Conservation (phyloP, 306 rosid species). For the Medicago truncatula region DNA sequence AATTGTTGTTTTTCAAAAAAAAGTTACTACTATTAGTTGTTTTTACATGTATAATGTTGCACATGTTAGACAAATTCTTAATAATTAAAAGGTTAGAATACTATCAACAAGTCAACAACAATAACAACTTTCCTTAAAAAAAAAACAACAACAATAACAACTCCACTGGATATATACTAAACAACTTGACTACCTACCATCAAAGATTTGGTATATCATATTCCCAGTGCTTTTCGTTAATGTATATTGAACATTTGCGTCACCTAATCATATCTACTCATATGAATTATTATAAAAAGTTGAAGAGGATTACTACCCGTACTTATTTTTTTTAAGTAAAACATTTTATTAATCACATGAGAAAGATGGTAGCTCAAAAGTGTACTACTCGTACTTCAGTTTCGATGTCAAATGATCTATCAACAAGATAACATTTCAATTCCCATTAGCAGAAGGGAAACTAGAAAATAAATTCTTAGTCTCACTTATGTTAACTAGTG, state of each 20-base stretch:
- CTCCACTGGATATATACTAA: background rate
- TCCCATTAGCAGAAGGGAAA: background rate
- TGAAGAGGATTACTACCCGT: background rate
- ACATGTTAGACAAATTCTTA: too few species aligned
- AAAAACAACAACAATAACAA: slow-evolving; percentile 26
- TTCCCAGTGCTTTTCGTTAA: background rate
- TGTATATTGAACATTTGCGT: slow-evolving; percentile 23
- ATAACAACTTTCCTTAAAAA: too few species aligned
- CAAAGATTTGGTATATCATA: slow-evolving; percentile 25
- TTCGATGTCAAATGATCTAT: slow-evolving; percentile 15
- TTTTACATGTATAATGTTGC: too few species aligned
- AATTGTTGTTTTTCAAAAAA: too few species aligned
- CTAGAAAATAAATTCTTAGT: slow-evolving; percentile 5
- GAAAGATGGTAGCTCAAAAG: too few species aligned
- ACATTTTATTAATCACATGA: too few species aligned
- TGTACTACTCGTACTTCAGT: background rate
- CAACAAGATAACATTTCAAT: slow-evolving; percentile 33
- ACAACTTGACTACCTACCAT: slow-evolving; percentile 32
- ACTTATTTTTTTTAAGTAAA: too few species aligned
- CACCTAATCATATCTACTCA: slow-evolving; percentile 26
- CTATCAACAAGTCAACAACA: background rate
- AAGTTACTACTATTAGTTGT: too few species aligned
- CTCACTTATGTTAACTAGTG: too few species aligned
- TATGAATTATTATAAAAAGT: slow-evolving; percentile 3
- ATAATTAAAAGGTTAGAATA: slow-evolving; percentile 15